Conservation (phyloP, 495 filamentous ascomycete genomes). For the Cercophora newfieldiana region DNA sequence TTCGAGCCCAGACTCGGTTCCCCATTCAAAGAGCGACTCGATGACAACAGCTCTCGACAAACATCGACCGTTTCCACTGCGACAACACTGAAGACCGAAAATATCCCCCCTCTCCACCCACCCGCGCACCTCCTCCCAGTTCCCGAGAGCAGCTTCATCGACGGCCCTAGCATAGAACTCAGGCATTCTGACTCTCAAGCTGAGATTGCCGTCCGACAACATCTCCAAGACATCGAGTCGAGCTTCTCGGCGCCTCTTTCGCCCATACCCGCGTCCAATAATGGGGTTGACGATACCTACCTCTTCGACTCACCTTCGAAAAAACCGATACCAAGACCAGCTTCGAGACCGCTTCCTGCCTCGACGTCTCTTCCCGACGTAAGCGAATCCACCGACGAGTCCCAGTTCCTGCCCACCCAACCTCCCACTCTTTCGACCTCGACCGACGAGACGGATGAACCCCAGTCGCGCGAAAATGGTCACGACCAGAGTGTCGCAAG, state of each 20-base stretch:
- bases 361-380: conserved; percentile 8
- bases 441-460: conserved; percentile 23
- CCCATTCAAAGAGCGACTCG: conserved; percentile 12
- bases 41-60: conserved; percentile 19
- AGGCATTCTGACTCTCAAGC: conserved; percentile 44
- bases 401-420: conserved; percentile 27
- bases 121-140: conserved; percentile 17
- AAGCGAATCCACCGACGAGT: conserved; percentile 23
- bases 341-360: conserved; percentile 11
- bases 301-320: conserved; percentile 55
- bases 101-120: conserved; percentile 29
- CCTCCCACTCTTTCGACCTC: conserved; percentile 23
- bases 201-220: conserved; percentile 50
- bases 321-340: conserved; percentile 21
- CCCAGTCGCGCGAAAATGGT: conserved; percentile 19
- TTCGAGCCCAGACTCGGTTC: conserved; percentile 9
- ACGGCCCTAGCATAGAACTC: conserved; percentile 42
- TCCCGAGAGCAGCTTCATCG: conserved; percentile 45
- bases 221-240: conserved; percentile 84
- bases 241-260: conserved; percentile 68
- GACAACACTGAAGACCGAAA: conserved; percentile 24
- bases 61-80: conserved; percentile 15
- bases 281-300: conserved; percentile 63
- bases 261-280: conserved; percentile 43
- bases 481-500: conserved; percentile 35